Conservation (phyloP, 352 stramenopile species). For the Peronospora tabacina region DNA sequence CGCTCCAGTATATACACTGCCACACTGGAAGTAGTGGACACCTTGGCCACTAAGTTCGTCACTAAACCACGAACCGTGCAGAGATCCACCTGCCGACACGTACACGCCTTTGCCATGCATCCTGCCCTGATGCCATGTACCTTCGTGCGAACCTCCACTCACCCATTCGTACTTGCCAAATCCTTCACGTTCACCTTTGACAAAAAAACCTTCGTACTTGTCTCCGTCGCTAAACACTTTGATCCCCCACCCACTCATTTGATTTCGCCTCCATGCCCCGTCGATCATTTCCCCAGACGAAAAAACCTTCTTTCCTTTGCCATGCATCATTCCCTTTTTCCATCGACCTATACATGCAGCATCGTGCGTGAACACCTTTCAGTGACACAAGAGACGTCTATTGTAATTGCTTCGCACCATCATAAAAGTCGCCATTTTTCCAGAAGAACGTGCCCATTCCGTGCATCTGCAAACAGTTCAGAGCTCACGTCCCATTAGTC, state of each 20-base stretch:
- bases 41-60: constrained; percentile 39
- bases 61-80: constrained; percentile 44
- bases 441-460: constrained; percentile 62
- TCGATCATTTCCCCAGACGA: constrained; percentile 53
- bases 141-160: constrained; percentile 61
- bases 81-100: constrained; percentile 21
- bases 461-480: constrained; percentile 46
- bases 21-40: constrained; percentile 48
- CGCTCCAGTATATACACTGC: constrained; percentile 45
- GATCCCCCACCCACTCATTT: constrained; percentile 47
- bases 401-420: constrained; percentile 37
- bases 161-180: constrained; percentile 66
- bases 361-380: constrained; percentile 10
- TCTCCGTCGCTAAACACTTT: constrained; percentile 65
- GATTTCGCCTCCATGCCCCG: constrained; percentile 52
- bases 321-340: constrained; percentile 74
- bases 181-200: constrained; percentile 46
- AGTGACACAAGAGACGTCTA: constrained; percentile 7
- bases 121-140: constrained; percentile 39
- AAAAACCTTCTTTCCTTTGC: constrained; percentile 62
- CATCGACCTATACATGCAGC: constrained; percentile 44
- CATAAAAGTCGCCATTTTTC: constrained; percentile 68
- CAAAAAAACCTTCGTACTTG: constrained; percentile 62
- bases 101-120: constrained; percentile 71
- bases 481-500: constrained; percentile 2